Percentiles rank a stretch among this genome's conserved stretches.
These are phyloP conservation scores for Prunus armeniaca DNA, from an alignment of 306 rosid species.

Conservation along the genomic window DNA sequence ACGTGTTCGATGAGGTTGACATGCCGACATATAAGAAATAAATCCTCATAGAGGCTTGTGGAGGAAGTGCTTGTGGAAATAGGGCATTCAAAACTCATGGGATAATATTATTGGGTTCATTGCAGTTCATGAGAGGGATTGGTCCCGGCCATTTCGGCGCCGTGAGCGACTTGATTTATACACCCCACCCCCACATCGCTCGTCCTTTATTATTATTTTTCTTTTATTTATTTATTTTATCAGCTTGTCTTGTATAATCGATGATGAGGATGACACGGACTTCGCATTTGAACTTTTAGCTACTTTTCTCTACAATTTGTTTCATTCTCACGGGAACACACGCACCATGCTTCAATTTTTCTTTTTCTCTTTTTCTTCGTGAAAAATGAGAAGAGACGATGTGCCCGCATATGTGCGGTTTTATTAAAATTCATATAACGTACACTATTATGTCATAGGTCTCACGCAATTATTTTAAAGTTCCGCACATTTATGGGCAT, in stretches of 20 bases:
- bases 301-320: too few species aligned
- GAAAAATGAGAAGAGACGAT: too few species aligned
- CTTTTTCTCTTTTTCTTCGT: too few species aligned
- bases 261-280: slow-evolving; percentile 2
- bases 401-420: too few species aligned
- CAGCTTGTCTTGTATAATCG: neutral
- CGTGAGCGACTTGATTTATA: slow-evolving; percentile 25
- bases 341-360: too few species aligned
- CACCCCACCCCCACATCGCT: neutral
- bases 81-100: slow-evolving; percentile 21
- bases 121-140: neutral
- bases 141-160: slow-evolving; percentile 41
- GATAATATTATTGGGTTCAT: neutral
- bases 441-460: too few species aligned
- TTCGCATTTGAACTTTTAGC: neutral
- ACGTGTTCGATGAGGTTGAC: slow-evolving; percentile 12
- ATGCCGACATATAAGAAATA: slow-evolving; percentile 5
- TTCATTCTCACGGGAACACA: too few species aligned
- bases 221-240: neutral
- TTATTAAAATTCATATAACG: too few species aligned
- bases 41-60: neutral
- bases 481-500: too few species aligned
- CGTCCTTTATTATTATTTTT: too few species aligned
- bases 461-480: too few species aligned
- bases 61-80: neutral